Evolutionary conservation across 2,329 filamentous ascomycete species (phyloP).

Genomic region (Gnomoniopsis sp.): DNA sequence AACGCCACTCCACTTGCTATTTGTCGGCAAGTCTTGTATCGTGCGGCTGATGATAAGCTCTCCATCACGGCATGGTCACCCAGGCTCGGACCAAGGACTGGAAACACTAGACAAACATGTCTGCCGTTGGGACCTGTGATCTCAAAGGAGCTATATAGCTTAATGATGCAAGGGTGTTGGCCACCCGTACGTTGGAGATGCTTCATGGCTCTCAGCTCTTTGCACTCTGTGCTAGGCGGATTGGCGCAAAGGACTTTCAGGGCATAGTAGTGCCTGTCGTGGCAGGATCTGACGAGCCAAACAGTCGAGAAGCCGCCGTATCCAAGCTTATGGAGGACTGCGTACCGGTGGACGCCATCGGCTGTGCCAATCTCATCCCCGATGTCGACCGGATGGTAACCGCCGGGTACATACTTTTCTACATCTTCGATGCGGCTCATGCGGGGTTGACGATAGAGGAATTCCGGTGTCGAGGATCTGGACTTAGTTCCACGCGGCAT

Average conservation of each 20-base stretch:
- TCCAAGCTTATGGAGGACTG: not conserved
- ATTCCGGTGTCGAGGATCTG: too few species aligned
- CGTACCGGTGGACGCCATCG: not conserved
- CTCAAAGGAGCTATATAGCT: not conserved
- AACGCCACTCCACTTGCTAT: not conserved
- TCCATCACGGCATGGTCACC: not conserved
- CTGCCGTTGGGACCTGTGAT: not conserved
- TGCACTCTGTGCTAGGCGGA: not conserved
- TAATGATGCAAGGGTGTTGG: not conserved
- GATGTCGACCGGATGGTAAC: constrained; percentile 4
- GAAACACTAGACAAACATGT: not conserved
- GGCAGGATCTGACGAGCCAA: not conserved
- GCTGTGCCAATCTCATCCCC: not conserved
- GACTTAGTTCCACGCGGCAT: too few species aligned
- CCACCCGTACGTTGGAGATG: not conserved
- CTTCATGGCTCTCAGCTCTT: not conserved
- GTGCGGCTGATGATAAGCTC: not conserved
- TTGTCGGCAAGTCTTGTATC: not conserved
- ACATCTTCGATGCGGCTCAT: constrained; percentile 1
- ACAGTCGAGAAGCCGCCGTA: not conserved
- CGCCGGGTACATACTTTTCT: not conserved
- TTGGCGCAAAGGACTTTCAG: not conserved
- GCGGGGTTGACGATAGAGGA: not conserved
- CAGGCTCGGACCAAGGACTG: not conserved
- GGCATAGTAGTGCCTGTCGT: not conserved